These are phyloP conservation scores for Daucus carota DNA, from an alignment of 129 eudicot genomes.

Conservation along the genomic window DNA sequence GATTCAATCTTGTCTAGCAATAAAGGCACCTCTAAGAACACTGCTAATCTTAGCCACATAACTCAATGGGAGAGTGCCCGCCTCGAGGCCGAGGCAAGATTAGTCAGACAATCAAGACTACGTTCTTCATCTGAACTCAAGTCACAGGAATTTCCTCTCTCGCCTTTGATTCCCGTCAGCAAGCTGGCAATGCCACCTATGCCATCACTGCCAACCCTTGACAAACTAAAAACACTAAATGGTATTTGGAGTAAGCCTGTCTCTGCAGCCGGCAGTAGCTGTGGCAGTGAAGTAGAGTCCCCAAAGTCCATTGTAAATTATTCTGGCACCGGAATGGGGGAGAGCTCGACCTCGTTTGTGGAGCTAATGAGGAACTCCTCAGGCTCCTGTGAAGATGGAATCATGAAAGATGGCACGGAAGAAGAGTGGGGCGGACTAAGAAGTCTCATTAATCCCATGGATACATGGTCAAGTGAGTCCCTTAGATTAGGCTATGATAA, in stretches of 20 bases:
- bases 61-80: constrained; percentile 98
- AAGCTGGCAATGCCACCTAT: constrained; percentile 20
- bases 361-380: constrained; percentile 51
- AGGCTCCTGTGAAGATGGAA: constrained; percentile 37
- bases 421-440: constrained; percentile 25
- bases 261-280: not conserved
- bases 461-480: constrained; percentile 24
- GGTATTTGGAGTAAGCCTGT: constrained; percentile 29
- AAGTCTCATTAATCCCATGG: constrained; percentile 17
- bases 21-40: constrained; percentile 36
- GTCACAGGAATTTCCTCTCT: constrained; percentile 9
- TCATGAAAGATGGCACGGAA: constrained; percentile 33
- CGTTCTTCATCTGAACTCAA: constrained; percentile 20
- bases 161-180: not conserved
- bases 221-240: constrained; percentile 56
- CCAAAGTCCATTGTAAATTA: constrained; percentile 73
- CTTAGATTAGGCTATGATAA: constrained; percentile 12
- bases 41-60: constrained; percentile 85
- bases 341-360: constrained; percentile 31
- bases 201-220: constrained; percentile 24
- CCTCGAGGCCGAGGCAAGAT: constrained; percentile 90
- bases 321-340: constrained; percentile 32
- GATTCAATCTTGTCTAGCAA: constrained; percentile 23
- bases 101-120: constrained; percentile 60
- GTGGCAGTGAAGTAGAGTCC: constrained; percentile 51